These are phyloP conservation scores for Austroboletus novae-zelandiae DNA, from an alignment of 1,284 basidiomycete species.

Conservation along the genomic window DNA sequence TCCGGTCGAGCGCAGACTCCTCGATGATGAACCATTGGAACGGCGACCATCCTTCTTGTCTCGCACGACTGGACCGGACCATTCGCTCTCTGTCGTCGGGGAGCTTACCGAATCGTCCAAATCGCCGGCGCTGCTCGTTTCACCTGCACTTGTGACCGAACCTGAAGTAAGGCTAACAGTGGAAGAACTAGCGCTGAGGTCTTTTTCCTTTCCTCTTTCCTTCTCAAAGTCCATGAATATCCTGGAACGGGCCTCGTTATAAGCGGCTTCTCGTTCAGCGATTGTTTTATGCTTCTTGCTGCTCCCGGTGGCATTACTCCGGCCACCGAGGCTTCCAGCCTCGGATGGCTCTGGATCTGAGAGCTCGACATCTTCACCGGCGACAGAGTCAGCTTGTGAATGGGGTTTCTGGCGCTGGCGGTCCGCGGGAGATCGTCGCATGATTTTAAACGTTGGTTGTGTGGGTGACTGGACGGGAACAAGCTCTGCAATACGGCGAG, in stretches of 20 bases:
- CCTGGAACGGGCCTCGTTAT: constrained; percentile 75
- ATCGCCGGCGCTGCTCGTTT: constrained; percentile 56
- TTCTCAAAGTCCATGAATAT: constrained; percentile 83
- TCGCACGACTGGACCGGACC: constrained; percentile 59
- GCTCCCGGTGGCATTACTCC: constrained; percentile 58
- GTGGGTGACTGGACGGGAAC: constrained; percentile 68
- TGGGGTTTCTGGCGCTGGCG: constrained; percentile 50
- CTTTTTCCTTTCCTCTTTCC: constrained; percentile 69
- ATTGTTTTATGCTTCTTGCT: constrained; percentile 71
- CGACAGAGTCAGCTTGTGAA: constrained; percentile 64
- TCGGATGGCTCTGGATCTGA: constrained; percentile 79
- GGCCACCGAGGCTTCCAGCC: constrained; percentile 67
- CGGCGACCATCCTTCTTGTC: constrained; percentile 51
- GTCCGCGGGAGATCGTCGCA: constrained; percentile 60
- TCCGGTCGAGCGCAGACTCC: constrained; percentile 53
- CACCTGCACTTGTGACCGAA: constrained; percentile 57
- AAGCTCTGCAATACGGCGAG: constrained; percentile 67
- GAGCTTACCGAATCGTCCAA: constrained; percentile 65
- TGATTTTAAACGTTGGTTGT: constrained; percentile 79
- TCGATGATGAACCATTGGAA: constrained; percentile 52
- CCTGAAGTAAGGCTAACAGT: constrained; percentile 66
- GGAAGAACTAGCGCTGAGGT: constrained; percentile 73
- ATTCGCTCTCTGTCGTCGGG: constrained; percentile 76
- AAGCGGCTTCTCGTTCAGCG: constrained; percentile 78
- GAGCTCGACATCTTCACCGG: constrained; percentile 68